Base-by-base conservation (phyloP, 371 early-diverging fungal genomes). In the Gilbertella persicaria region DNA sequence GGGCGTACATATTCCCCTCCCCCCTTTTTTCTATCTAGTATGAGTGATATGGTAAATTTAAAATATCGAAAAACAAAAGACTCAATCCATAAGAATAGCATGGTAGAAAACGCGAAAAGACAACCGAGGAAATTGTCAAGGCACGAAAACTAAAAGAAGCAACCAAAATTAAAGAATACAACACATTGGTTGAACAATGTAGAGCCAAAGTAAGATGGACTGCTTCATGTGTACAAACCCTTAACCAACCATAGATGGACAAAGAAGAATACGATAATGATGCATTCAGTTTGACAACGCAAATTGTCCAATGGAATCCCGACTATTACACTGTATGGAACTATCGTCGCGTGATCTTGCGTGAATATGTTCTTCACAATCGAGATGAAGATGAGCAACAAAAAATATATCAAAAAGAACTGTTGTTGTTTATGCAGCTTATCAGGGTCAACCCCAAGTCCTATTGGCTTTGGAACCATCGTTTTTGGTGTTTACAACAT, bases 391-490 rank as follows among this genome's bases (percentile, higher is more conserved):
- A 53, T 38, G 45, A 78, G 59, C 47, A 61, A 69, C 53, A 69
- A 65, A 50, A 67, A 43, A 9, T 33, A 29, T 73, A 70, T 50
- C 60, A 72, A n/a, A 53, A 67, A 16, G 93, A 92, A 50, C 75
- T 92, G 3, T 72, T 58, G 19, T 79, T 90, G 24, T 71, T 90
- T 46, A 73, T 85, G 68, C 82, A 82, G 29, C 64, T 86, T 20
- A 78, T 90, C 21, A 69, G 61, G 45, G 79, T 78, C 39, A 87
- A 89, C 55, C 92, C 93, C 19, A 95, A 95, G 67, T 92, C 91
- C 10, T 95, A 95, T 66, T 96, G 92, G 88, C 81, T 93, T 57
- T 97, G 95, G 93, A 93, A 93, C 67, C 98, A 98, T 73, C 87
- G 98, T 9, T 66, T 86, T 28, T 98, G 96, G 96, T 81, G 86